Evolutionary conservation across 1,284 basidiomycete genomes (phyloP).

Genomic region (Puccinia horiana): DNA sequence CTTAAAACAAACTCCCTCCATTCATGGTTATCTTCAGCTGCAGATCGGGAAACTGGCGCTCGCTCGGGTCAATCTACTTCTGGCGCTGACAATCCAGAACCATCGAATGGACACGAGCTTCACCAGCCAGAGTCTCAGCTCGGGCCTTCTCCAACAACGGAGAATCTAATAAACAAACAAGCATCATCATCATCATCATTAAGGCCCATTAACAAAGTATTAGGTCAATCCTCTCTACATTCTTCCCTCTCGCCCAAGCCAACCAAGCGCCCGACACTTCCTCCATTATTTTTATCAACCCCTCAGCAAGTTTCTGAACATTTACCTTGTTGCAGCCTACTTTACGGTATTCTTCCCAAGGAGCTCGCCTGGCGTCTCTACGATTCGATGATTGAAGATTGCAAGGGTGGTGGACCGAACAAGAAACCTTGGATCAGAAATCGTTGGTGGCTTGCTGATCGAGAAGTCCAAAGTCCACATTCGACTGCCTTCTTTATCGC

Average conservation of each 20-base stretch:
- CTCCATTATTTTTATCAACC: conserved; percentile 30
- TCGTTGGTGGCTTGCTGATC: conserved; percentile 80
- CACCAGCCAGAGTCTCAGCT: background rate
- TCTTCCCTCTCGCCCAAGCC: conserved; percentile 3
- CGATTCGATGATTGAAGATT: conserved; percentile 25
- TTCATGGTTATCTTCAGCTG: conserved; percentile 5
- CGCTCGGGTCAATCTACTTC: background rate
- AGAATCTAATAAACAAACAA: background rate
- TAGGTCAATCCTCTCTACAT: conserved; percentile 19
- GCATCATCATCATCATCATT: background rate
- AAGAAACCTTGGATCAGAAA: conserved; percentile 67
- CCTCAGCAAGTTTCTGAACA: conserved; percentile 29
- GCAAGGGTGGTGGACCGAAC: background rate
- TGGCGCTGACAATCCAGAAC: background rate
- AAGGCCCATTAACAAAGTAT: conserved; percentile 27
- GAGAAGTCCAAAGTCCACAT: conserved; percentile 78
- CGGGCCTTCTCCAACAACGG: background rate
- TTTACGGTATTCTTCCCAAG: conserved; percentile 38
- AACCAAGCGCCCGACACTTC: conserved; percentile 10
- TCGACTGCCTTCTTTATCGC: conserved; percentile 75
- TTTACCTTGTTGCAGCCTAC: conserved; percentile 41
- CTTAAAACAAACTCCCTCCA: background rate
- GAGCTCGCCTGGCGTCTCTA: conserved; percentile 28
- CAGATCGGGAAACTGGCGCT: background rate
- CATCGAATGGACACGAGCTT: background rate